phyloP scores from a whole-genome alignment of 1,284 basidiomycete species.

The Anthracocystis panici-leucophaei region DNA sequence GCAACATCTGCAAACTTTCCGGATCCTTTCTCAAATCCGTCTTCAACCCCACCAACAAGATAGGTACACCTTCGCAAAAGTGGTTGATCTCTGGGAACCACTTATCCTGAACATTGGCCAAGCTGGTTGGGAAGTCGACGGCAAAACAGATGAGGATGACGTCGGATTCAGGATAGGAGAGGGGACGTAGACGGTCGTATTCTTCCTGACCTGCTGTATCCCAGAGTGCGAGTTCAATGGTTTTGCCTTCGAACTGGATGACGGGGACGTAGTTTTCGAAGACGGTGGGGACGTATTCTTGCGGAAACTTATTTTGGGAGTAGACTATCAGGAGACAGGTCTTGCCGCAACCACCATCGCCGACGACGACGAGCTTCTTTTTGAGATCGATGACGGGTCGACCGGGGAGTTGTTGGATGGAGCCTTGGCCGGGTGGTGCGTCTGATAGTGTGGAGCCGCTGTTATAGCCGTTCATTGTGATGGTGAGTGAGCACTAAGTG shows the following conservation, averaged over 20 bases:
- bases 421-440: conserved; percentile 48
- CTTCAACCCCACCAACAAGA: conserved; percentile 94
- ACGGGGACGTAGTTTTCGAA: conserved; percentile 91
- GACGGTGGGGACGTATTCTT: conserved; percentile 93
- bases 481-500: neutral
- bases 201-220: conserved; percentile 93
- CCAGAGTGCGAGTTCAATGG: conserved; percentile 92
- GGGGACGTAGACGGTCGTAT: conserved; percentile 73
- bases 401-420: conserved; percentile 45
- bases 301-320: conserved; percentile 96
- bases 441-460: conserved; percentile 51
- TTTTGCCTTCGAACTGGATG: conserved; percentile 89
- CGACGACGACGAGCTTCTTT: conserved; percentile 75
- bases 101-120: conserved; percentile 95
- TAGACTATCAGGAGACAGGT: conserved; percentile 81
- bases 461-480: conserved; percentile 45
- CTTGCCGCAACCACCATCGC: conserved; percentile 81
- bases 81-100: conserved; percentile 98
- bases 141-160: conserved; percentile 94
- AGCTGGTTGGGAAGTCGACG: conserved; percentile 88
- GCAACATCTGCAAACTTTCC: conserved; percentile 88
- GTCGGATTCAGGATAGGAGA: conserved; percentile 90
- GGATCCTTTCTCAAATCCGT: conserved; percentile 83
- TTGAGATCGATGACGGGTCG: conserved; percentile 59
- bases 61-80: conserved; percentile 92